Evolutionary conservation across 768 basidiomycete species (phyloP), one percentile per base, ranked within the genome.

Genomic region (Lyophyllum atratum): DNA sequence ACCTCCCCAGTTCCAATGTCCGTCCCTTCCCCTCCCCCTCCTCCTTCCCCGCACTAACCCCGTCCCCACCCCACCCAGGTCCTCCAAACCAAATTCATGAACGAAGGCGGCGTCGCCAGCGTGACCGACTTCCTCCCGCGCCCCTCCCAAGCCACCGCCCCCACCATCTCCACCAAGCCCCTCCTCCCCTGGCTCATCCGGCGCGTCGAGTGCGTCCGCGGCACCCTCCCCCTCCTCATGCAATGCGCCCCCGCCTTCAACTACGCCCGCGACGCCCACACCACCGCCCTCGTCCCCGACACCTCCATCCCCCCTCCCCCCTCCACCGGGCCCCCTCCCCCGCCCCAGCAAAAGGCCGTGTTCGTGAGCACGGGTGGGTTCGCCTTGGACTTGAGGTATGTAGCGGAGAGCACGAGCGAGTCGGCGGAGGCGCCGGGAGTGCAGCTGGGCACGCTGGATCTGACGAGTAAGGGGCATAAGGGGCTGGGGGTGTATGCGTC

Each of bases 201-300:
- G 1, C 86, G 89, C 47, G 84, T 95, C 43, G 92, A 93, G 76
- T 89, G 92, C 57, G 85, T 98, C 61, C 89, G 96, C 17, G 96
- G 96, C 0, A 80, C 68, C 7, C 76, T 97, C 29, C 87, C 92
- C 0, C 77, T 96, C 52, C 80, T 84, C 55, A 81, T 98, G 71
- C 92, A 98, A 74, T 95, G 93, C 64, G 93, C 93, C 0, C 96
- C 96, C 0, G 96, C 95, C 0, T 99, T 99, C 84, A 89, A 97
- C 71, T 99, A 99, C 65, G 95, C 93, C 0, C 81, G 90, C 12
- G 81, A 86, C 47, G 48, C 77, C 2, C 96, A 98, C 70, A 82
- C 78, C 8, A 89, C 90, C 1, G 69, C 78, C 26, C 76, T 85
- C 61, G 61, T 85, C 52, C 66, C 74, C 17, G 85, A 87, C 64